These are phyloP conservation scores for Poronia punctata DNA, from an alignment of 495 filamentous ascomycete genomes.

Conservation along the genomic window DNA sequence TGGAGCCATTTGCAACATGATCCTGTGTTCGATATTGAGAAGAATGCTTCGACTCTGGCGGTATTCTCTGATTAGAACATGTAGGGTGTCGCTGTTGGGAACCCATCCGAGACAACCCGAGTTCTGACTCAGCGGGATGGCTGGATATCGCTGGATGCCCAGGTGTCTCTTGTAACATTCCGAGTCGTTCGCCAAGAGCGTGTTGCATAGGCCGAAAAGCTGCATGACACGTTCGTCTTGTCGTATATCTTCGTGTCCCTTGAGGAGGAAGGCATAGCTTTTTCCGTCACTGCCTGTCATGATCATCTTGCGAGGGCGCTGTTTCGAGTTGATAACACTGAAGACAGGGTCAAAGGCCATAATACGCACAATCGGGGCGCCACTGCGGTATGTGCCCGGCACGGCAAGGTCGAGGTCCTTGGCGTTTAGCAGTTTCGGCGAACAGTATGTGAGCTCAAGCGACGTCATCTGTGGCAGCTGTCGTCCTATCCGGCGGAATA, in stretches of 20 bases:
- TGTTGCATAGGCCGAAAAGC: constrained; percentile 93
- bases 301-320: constrained; percentile 83
- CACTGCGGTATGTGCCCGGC: constrained; percentile 87
- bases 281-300: constrained; percentile 82
- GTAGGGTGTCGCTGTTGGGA: constrained; percentile 94
- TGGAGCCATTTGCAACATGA: constrained; percentile 99
- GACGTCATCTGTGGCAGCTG: constrained; percentile 86
- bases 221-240: constrained; percentile 99
- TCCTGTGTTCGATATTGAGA: constrained; percentile 97
- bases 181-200: constrained; percentile 80
- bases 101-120: constrained; percentile 95
- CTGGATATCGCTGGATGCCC: constrained; percentile 89
- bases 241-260: constrained; percentile 96
- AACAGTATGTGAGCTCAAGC: constrained; percentile 94
- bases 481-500: constrained; percentile 89
- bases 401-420: constrained; percentile 83
- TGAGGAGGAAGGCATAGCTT: constrained; percentile 78
- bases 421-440: constrained; percentile 78
- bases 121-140: constrained; percentile 90
- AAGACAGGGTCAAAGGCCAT: constrained; percentile 81
- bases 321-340: constrained; percentile 92
- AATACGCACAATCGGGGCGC: constrained; percentile 79
- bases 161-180: constrained; percentile 96
- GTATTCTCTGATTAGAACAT: constrained; percentile 94
- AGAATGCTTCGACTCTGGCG: constrained; percentile 93